Evolutionary conservation across 2,329 filamentous ascomycete species (phyloP).

Genomic region (Calonectria pseudoturangicola): DNA sequence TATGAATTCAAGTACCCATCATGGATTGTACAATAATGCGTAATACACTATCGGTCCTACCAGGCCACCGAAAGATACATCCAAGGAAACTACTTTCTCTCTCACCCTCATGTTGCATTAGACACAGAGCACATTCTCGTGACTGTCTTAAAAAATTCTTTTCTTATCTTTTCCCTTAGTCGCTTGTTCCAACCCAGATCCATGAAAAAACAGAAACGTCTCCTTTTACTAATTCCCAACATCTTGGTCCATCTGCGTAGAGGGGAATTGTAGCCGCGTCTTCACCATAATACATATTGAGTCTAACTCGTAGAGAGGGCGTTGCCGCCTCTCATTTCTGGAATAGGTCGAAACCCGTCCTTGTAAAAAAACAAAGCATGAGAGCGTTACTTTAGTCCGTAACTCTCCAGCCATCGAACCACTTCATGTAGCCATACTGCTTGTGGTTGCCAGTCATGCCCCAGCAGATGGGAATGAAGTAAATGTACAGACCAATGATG

Average conservation of each 20-base stretch:
- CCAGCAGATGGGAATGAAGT: conserved; percentile 96
- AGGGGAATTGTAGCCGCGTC: conserved; percentile 29
- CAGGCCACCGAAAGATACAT: conserved; percentile 44
- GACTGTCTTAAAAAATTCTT: conserved; percentile 47
- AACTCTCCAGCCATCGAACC: conserved; percentile 92
- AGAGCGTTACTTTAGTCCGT: conserved; percentile 70
- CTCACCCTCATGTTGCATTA: conserved; percentile 56
- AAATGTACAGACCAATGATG: conserved; percentile 88
- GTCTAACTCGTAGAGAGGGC: conserved; percentile 39
- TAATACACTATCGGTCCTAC: conserved; percentile 53
- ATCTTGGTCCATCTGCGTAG: conserved; percentile 42
- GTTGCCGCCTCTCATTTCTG: conserved; percentile 40
- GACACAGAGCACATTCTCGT: conserved; percentile 50
- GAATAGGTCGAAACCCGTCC: conserved; percentile 33
- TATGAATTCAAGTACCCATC: conserved; percentile 51
- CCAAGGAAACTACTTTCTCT: conserved; percentile 46
- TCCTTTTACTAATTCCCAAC: conserved; percentile 47
- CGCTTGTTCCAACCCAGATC: conserved; percentile 49
- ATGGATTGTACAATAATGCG: conserved; percentile 59
- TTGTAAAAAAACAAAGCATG: conserved; percentile 27
- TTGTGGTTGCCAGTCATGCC: conserved; percentile 92
- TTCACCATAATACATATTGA: conserved; percentile 40
- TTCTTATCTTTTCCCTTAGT: conserved; percentile 47
- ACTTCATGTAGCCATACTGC: conserved; percentile 94
- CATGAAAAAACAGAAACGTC: conserved; percentile 36